Conservation (phyloP, 148 eudicot genomes). For the Mesembryanthemum crystallinum region DNA sequence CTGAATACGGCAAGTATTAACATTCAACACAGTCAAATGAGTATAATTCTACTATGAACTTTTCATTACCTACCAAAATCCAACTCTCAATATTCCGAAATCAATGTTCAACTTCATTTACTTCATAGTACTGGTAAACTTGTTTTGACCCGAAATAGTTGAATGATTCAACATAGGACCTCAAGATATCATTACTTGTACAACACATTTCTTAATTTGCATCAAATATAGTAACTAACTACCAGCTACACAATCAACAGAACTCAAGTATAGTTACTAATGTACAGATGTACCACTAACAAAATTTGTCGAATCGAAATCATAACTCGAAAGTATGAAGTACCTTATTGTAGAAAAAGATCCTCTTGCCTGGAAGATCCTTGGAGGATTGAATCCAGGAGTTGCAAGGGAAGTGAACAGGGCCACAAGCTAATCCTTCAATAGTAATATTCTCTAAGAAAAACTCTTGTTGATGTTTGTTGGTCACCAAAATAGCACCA, state of each 20-base stretch:
- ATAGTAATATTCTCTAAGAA: conserved; percentile 70
- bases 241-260: no score
- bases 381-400: conserved; percentile 87
- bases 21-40: conserved; percentile 12
- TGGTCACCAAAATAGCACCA: conserved; percentile 70
- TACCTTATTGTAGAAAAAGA: conserved; percentile 92
- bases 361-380: conserved; percentile 60
- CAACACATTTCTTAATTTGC: no score
- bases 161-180: not conserved
- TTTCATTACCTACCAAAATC: not conserved
- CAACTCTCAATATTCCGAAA: not conserved
- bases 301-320: no score
- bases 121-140: not conserved
- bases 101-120: not conserved
- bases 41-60: not conserved
- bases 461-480: conserved; percentile 87
- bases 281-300: no score
- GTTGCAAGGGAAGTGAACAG: conserved; percentile 87
- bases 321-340: no score
- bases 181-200: not conserved
- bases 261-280: no score
- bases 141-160: conserved; percentile 3
- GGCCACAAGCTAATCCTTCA: conserved; percentile 87
- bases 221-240: no score
- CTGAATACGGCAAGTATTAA: conserved; percentile 6